Evolutionary conservation across 345 rosid species (phyloP), one percentile per base, ranked within the genome.

Genomic region (Linum lewisii): DNA sequence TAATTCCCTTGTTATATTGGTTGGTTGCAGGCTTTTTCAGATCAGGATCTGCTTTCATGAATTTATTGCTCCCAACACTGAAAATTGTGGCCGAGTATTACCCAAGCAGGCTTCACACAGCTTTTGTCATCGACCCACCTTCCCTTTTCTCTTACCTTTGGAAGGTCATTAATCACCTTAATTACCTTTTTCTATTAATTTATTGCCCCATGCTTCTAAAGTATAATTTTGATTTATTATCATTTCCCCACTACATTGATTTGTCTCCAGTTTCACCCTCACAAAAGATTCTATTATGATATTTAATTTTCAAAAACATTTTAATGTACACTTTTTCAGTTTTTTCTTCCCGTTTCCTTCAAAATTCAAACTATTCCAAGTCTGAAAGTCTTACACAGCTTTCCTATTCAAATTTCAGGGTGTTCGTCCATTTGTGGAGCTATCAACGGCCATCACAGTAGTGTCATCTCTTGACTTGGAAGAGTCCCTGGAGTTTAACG

Each of bases 51-150:
- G 81, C 96, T 73, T 89, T 89, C 68, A 80, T 81, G 80, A 93
- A 87, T 73, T 54, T 79, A 34, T 67, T 87, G 67, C 71, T 89
- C 68, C 82, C 90, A 57, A 66, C 95, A 21, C 83, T 89, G 78
- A 93, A 87, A 70, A 77, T 85, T 15, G 75, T 87, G 61, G 90
- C 78, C 8, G 99, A 89, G 38, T 69, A 83, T 69, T 87, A 93
- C 47, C 99, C 99, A 0, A 80, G 88, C 60, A 81, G 87, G 57
- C 97, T 93, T 74, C 70, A 72, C 80, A 79, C 77, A 67, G 80
- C 88, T 63, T 89, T 93, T 66, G 82, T 89, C 69, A 89, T 93
- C 69, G 96, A 93, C 71, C 92, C 99, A n/a, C 95, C 99, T 38
- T 84, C 97, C 0, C 80, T 93, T 24, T 93, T 93, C 72, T 79